Conservation (phyloP, 2,329 filamentous ascomycete species). For the Diaporthe destruens region DNA sequence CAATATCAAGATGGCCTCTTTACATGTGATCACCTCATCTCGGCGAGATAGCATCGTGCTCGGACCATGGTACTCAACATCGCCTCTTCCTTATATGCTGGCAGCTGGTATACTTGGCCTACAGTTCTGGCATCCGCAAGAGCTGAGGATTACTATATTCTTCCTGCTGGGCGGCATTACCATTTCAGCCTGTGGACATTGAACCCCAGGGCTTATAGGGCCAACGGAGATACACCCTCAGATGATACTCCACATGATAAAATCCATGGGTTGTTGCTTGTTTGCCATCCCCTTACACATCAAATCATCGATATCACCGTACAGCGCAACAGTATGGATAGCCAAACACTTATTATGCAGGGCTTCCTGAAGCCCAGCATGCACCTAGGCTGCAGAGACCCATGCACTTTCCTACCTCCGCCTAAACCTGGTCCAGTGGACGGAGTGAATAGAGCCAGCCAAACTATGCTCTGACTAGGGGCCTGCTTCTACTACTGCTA, state of each 20-base stretch:
- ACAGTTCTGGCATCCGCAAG: neutral
- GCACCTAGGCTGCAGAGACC: conserved; percentile 16
- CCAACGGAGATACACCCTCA: neutral
- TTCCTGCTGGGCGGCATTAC: neutral
- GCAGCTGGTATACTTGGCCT: neutral
- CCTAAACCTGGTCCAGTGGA: conserved; percentile 30
- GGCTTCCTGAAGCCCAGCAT: conserved; percentile 6
- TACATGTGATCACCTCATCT: conserved; percentile 11
- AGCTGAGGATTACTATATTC: neutral
- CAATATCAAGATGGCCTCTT: neutral
- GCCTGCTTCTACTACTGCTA: conserved; percentile 1
- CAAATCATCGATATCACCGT: conserved; percentile 4
- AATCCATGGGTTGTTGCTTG: neutral
- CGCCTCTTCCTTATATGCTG: neutral
- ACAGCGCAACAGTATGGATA: conserved; percentile 1
- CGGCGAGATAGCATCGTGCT: conserved; percentile 4
- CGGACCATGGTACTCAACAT: conserved; percentile 9
- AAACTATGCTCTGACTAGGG: conserved; percentile 30
- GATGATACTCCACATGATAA: too few species aligned
- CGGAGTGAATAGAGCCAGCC: conserved; percentile 26
- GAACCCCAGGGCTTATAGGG: neutral
- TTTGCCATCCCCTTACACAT: neutral
- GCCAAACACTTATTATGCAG: conserved; percentile 1
- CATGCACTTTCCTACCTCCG: conserved; percentile 14
- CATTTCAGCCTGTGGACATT: neutral